These are phyloP conservation scores for Anaeramoeba ignava DNA, from an alignment of 78 protist species.

Conservation along the genomic window DNA sequence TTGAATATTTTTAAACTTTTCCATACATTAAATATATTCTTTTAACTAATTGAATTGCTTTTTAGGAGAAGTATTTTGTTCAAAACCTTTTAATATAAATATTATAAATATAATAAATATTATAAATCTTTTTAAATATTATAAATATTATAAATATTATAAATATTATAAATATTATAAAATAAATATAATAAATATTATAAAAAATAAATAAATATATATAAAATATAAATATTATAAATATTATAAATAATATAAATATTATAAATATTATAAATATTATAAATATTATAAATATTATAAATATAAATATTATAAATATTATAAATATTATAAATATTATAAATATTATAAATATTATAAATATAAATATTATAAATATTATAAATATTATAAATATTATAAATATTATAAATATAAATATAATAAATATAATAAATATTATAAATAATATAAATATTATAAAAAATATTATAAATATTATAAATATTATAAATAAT, in stretches of 20 bases:
- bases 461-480: background rate
- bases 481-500: background rate
- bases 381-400: background rate
- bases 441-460: background rate
- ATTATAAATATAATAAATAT: no score
- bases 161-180: conserved; percentile 5
- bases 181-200: conserved; percentile 1
- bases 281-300: background rate
- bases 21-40: no score
- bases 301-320: background rate
- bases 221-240: background rate
- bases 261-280: background rate
- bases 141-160: no score
- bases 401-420: background rate
- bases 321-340: background rate
- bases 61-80: no score
- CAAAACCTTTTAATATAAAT: no score
- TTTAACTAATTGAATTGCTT: no score
- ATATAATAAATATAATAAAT: background rate
- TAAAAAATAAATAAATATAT: background rate
- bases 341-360: background rate
- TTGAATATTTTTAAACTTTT: no score
- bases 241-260: background rate
- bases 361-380: background rate
- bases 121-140: no score